Evolutionary conservation across 1,139 yeast species (phyloP).

Genomic region (Hemisphaericaspora xylanilytica): DNA sequence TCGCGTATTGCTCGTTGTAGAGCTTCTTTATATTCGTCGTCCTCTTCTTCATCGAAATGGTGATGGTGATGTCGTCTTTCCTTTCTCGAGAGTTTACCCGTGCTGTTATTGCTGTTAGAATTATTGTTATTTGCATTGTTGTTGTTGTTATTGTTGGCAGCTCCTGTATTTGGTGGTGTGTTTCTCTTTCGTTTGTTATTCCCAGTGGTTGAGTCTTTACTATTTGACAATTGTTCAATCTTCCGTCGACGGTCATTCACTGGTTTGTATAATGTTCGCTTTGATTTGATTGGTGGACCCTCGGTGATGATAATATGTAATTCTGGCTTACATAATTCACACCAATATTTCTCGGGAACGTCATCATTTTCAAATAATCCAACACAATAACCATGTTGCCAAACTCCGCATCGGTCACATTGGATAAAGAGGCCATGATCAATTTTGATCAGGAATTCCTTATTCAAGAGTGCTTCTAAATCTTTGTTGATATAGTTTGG

Average conservation of each 20-base stretch:
- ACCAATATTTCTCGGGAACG: constrained; percentile 91
- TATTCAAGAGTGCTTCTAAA: constrained; percentile 45
- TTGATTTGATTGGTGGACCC: constrained; percentile 15
- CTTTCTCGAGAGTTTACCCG: constrained; percentile 27
- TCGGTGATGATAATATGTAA: constrained; percentile 55
- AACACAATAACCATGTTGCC: constrained; percentile 98
- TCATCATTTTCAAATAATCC: constrained; percentile 70
- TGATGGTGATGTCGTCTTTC: constrained; percentile 35
- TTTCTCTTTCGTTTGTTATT: constrained; percentile 2
- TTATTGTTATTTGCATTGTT: background rate
- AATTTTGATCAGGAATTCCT: constrained; percentile 60
- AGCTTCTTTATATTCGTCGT: constrained; percentile 64
- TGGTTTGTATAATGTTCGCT: constrained; percentile 49
- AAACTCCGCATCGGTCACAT: constrained; percentile 89
- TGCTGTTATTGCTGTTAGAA: background rate
- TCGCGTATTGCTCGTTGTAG: constrained; percentile 69
- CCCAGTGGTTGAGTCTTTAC: background rate
- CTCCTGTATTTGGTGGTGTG: background rate
- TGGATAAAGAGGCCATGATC: constrained; percentile 79
- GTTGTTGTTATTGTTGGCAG: background rate
- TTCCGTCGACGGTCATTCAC: constrained; percentile 47
- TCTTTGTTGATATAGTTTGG: constrained; percentile 28
- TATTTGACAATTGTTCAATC: constrained; percentile 29
- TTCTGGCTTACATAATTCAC: constrained; percentile 87
- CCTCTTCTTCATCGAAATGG: constrained; percentile 58